Evolutionary conservation across 441 rosid genomes (phyloP).

Genomic region (Euphorbia corollata): DNA sequence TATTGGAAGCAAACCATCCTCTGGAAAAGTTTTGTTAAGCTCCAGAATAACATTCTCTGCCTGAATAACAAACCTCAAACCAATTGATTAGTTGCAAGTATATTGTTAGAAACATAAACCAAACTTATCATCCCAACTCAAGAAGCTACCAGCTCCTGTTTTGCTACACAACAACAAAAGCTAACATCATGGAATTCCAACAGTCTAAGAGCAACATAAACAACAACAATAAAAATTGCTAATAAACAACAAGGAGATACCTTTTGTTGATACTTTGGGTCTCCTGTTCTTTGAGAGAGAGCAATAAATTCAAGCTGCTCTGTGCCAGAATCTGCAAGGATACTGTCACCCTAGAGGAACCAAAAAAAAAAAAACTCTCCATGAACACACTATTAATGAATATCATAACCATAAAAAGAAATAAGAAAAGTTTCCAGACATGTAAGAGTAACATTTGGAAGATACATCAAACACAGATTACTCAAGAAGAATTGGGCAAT

Average conservation of each 20-base stretch:
- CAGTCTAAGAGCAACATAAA: not conserved
- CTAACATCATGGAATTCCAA: not conserved
- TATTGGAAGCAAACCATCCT: slow-evolving; percentile 88
- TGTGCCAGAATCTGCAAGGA: slow-evolving; percentile 96
- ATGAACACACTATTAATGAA: not conserved
- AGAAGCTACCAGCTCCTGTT: not conserved
- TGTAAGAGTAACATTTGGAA: not conserved
- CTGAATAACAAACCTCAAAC: slow-evolving; percentile 36
- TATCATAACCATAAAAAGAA: not conserved
- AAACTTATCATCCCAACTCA: not conserved
- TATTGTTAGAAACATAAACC: not conserved
- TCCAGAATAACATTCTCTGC: slow-evolving; percentile 65
- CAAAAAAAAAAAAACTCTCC: slow-evolving; percentile 4
- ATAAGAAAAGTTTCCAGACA: not conserved
- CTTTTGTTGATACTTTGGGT: slow-evolving; percentile 91
- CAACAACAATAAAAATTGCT: slow-evolving; percentile 1
- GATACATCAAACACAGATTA: not conserved
- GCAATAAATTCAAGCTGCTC: slow-evolving; percentile 97
- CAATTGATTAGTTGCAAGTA: not conserved
- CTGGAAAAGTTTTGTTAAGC: slow-evolving; percentile 70
- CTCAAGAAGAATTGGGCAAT: not conserved
- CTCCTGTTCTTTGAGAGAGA: slow-evolving; percentile 96
- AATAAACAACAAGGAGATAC: slow-evolving; percentile 28
- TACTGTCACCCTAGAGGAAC: slow-evolving; percentile 65
- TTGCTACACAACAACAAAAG: not conserved